Percentiles rank a stretch among this genome's conserved stretches.
Evolutionary conservation across 2,329 filamentous ascomycete species (phyloP).

Genomic region (Apiospora arundinis): DNA sequence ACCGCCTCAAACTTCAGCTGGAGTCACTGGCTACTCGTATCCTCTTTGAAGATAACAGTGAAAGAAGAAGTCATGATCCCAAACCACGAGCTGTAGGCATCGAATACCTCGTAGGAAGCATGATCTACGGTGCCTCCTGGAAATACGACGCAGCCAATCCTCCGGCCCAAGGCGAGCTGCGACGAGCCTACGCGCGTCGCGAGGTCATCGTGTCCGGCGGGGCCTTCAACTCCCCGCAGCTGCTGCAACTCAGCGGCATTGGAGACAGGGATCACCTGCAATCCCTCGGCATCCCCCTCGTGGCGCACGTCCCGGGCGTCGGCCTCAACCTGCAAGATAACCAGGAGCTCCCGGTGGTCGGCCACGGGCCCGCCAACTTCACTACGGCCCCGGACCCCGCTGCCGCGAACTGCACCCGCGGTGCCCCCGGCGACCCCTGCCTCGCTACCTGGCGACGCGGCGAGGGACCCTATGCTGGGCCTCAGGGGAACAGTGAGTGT

Average conservation of each 20-base stretch:
- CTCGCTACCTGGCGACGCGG: background rate
- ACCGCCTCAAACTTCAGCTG: conserved; percentile 46
- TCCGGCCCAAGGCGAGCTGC: conserved; percentile 33
- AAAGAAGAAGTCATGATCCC: background rate
- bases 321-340: conserved; percentile 55
- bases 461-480: background rate
- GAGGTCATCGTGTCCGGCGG: conserved; percentile 57
- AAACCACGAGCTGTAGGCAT: conserved; percentile 28
- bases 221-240: conserved; percentile 54
- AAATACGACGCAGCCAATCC: conserved; percentile 31
- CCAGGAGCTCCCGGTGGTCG: conserved; percentile 43
- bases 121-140: conserved; percentile 37
- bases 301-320: conserved; percentile 53
- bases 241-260: conserved; percentile 56
- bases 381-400: background rate
- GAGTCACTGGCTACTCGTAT: conserved; percentile 30
- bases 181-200: conserved; percentile 36
- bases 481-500: conserved; percentile 14
- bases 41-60: conserved; percentile 23
- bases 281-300: conserved; percentile 47
- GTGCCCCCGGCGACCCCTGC: conserved; percentile 14
- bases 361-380: conserved; percentile 24
- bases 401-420: conserved; percentile 1
- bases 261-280: conserved; percentile 47
- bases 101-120: conserved; percentile 33